Percentiles rank a stretch among this genome's conserved stretches.
phyloP scores from a whole-genome alignment of 2,329 filamentous ascomycete species.

The Aspergillus tubingensis region DNA sequence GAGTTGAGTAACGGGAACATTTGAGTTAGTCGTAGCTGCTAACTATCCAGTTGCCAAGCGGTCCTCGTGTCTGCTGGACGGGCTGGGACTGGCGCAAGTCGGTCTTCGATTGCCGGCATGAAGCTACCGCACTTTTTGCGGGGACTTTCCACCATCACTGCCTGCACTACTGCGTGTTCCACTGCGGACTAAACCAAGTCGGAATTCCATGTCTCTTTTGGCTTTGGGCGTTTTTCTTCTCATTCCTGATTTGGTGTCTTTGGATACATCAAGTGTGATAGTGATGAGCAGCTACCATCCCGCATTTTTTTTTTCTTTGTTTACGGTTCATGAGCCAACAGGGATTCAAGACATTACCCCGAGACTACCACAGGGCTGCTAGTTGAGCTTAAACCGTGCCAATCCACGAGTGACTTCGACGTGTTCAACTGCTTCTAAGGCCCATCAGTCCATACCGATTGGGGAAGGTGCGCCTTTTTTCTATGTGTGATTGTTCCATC shows the following conservation, averaged over 20 bases:
- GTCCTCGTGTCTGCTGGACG: neutral
- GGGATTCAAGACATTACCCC: neutral
- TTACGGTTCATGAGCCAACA: neutral
- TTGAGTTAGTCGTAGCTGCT: neutral
- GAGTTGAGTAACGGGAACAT: neutral
- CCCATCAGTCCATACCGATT: neutral
- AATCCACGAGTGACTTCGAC: neutral
- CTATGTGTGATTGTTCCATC: neutral
- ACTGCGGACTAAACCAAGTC: neutral
- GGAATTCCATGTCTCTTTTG: too few relatives aligned
- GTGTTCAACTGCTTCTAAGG: neutral
- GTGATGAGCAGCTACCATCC: neutral
- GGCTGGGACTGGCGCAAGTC: neutral
- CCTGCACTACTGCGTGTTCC: neutral
- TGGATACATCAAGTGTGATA: neutral
- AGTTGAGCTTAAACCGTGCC: neutral
- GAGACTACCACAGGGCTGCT: neutral
- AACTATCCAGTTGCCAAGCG: neutral
- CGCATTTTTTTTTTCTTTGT: neutral
- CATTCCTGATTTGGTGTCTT: too few relatives aligned
- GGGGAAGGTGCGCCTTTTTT: neutral
- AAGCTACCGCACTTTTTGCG: slow-evolving; percentile 8
- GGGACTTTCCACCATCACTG: neutral
- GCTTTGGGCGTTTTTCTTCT: neutral
- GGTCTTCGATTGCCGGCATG: slow-evolving; percentile 6